These are phyloP conservation scores for Capsicum rhomboideum DNA, from an alignment of 257 asterid species.

Conservation along the genomic window DNA sequence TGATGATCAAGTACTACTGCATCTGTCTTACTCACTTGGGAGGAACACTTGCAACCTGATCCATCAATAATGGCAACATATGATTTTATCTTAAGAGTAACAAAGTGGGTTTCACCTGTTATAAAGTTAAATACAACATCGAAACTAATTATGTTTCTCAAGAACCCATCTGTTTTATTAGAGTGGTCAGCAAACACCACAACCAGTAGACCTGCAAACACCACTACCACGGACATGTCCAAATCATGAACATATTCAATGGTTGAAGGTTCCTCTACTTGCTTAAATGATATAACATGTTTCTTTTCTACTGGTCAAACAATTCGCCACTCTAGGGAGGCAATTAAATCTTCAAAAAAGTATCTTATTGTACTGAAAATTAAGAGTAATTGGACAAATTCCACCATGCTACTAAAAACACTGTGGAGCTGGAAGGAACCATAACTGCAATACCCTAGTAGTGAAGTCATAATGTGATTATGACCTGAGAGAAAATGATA, in stretches of 20 bases:
- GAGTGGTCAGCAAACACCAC: neutral
- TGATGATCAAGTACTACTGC: neutral
- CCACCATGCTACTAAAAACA: neutral
- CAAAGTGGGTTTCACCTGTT: neutral
- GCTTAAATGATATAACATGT: neutral
- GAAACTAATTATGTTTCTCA: neutral
- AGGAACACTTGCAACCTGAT: neutral
- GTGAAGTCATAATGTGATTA: neutral
- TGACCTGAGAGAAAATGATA: neutral
- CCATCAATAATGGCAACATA: neutral
- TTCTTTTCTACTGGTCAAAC: neutral
- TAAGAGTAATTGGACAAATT: neutral
- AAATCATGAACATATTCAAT: neutral
- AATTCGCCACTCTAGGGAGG: neutral
- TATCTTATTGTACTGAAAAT: neutral
- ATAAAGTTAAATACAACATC: neutral
- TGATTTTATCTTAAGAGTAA: neutral
- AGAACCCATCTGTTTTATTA: neutral
- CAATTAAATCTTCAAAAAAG: neutral
- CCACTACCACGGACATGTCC: neutral
- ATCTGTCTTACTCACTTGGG: neutral
- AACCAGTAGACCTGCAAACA: neutral
- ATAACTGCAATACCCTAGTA: neutral
- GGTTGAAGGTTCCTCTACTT: neutral
- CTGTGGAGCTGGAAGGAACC: neutral